A percentile compares a stretch with the other conserved stretches of the same genome.
Evolutionary conservation across 139 green algal species (phyloP).

Genomic region (Chlorella sp.): DNA sequence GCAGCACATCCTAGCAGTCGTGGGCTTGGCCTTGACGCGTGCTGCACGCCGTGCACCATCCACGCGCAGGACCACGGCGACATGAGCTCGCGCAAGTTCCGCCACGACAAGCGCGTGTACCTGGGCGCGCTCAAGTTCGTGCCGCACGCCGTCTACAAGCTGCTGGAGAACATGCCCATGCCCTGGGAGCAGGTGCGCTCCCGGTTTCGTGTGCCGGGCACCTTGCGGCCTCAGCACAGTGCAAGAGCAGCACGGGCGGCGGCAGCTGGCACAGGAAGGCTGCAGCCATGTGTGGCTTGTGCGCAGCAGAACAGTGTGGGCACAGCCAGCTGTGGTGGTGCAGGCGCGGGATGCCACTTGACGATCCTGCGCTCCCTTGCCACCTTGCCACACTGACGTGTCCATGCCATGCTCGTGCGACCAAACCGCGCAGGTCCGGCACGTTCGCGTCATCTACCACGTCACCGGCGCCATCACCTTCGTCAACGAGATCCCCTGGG

Average conservation of each 20-base stretch:
- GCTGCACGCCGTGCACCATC: no score
- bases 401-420: no score
- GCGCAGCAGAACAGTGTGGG: no score
- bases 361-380: no score
- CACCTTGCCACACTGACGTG: no score
- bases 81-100: slow-evolving; percentile 96
- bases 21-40: not conserved
- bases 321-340: no score
- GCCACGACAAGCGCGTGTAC: slow-evolving; percentile 98
- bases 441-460: slow-evolving; percentile 97
- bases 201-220: no score
- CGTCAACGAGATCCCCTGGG: slow-evolving; percentile 94
- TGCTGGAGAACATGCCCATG: slow-evolving; percentile 99
- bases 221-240: no score
- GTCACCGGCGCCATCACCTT: slow-evolving; percentile 99
- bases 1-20: no score
- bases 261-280: not conserved
- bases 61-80: slow-evolving; percentile 90
- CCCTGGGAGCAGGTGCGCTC: slow-evolving; percentile 96
- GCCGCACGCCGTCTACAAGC: slow-evolving; percentile 98
- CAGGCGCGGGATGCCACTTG: no score
- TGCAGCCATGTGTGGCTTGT: no score
- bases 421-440: slow-evolving; percentile 86
- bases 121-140: slow-evolving; percentile 99
- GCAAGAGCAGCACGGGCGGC: no score